A percentile compares a stretch with the other conserved stretches of the same genome.
These are phyloP conservation scores for Gloeophyllum trabeum DNA, from an alignment of 768 basidiomycete species.

Conservation along the genomic window DNA sequence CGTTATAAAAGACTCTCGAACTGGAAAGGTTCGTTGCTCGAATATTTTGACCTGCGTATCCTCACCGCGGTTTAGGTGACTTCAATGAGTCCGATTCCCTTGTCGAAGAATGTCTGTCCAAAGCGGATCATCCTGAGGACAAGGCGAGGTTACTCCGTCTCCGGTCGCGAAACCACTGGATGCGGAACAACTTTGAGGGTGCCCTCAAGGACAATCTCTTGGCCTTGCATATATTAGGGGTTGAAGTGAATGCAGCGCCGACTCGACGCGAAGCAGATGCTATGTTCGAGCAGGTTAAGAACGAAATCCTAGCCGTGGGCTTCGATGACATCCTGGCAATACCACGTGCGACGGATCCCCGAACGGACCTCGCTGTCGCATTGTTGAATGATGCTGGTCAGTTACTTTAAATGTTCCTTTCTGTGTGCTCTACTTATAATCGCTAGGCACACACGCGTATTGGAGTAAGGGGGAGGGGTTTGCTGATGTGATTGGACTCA, in stretches of 20 bases:
- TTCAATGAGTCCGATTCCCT: constrained; percentile 39
- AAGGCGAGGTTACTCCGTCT: constrained; percentile 44
- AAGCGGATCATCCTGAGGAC: constrained; percentile 39
- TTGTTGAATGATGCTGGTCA: constrained; percentile 60
- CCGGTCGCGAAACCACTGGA: constrained; percentile 54
- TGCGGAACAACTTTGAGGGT: constrained; percentile 41
- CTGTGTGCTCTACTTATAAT: constrained; percentile 4
- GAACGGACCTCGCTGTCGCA: constrained; percentile 50
- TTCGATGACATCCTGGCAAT: constrained; percentile 57
- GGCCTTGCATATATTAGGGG: constrained; percentile 50
- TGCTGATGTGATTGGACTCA: constrained; percentile 53
- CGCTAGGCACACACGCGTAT: constrained; percentile 53
- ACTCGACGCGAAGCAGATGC: constrained; percentile 40
- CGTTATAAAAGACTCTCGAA: constrained; percentile 34
- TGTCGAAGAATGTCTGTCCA: constrained; percentile 41
- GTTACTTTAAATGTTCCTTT: neutral
- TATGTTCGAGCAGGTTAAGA: constrained; percentile 64
- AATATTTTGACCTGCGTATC: neutral
- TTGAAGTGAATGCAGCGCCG: constrained; percentile 45
- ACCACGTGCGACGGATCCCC: constrained; percentile 47
- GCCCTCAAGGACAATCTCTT: constrained; percentile 47
- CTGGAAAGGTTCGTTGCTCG: constrained; percentile 40
- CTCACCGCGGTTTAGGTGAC: constrained; percentile 29
- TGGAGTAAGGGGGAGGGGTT: constrained; percentile 52
- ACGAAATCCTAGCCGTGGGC: constrained; percentile 58